Percentiles rank a stretch among this genome's conserved stretches.
Evolutionary conservation across 2,329 filamentous ascomycete genomes (phyloP).

Genomic region (Monosporascus sp.): DNA sequence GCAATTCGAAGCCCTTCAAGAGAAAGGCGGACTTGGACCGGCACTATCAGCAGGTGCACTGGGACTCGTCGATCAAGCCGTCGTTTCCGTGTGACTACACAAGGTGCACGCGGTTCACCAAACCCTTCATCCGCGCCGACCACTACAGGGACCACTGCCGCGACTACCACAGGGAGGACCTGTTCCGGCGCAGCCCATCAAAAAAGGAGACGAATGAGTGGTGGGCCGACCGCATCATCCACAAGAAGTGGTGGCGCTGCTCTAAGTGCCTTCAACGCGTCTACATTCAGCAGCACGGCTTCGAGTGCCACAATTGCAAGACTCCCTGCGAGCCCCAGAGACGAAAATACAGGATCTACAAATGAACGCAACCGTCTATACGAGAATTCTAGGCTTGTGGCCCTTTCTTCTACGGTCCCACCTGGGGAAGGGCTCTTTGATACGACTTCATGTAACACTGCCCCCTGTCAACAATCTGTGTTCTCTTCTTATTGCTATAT

Average conservation of each 20-base stretch:
- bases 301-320: constrained; percentile 43
- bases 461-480: neutral
- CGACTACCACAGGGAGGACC: constrained; percentile 49
- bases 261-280: constrained; percentile 46
- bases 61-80: constrained; percentile 34
- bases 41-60: constrained; percentile 46
- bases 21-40: constrained; percentile 51
- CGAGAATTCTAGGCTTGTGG: neutral
- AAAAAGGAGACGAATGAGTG: constrained; percentile 25
- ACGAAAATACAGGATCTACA: constrained; percentile 14
- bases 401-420: neutral
- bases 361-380: constrained; percentile 5
- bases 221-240: constrained; percentile 36
- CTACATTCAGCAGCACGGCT: constrained; percentile 33
- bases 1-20: constrained; percentile 41
- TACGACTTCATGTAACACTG: neutral
- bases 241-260: constrained; percentile 49
- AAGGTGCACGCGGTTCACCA: constrained; percentile 37
- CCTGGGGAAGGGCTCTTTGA: neutral
- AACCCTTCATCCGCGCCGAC: constrained; percentile 49
- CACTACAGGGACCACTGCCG: constrained; percentile 54
- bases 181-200: constrained; percentile 16
- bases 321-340: constrained; percentile 40
- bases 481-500: neutral
- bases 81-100: constrained; percentile 48